These are phyloP conservation scores for Trichoderma arundinaceum DNA, from an alignment of 2,329 filamentous ascomycete species.

Conservation along the genomic window DNA sequence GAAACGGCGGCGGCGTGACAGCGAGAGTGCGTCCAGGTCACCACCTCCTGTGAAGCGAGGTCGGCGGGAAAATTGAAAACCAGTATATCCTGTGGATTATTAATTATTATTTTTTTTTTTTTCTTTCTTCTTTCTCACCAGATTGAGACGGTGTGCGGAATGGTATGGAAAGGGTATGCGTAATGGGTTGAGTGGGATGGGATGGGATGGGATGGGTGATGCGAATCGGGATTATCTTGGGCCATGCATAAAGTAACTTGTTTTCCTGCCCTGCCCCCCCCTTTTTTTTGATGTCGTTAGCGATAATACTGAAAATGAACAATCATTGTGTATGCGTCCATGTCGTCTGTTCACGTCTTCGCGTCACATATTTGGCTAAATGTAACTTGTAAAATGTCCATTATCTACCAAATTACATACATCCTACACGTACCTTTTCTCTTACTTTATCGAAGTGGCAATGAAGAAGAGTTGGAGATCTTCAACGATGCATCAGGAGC, in stretches of 20 bases:
- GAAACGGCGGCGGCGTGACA: constrained; percentile 42
- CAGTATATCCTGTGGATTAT: neutral
- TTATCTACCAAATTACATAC: neutral
- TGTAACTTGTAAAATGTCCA: neutral
- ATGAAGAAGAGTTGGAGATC: constrained; percentile 12
- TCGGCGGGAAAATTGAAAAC: constrained; percentile 38
- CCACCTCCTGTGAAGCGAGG: constrained; percentile 44
- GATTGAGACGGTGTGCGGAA: constrained; percentile 4
- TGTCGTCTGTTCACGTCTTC: neutral
- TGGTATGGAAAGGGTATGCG: neutral
- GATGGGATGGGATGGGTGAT: neutral
- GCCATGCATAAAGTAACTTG: neutral
- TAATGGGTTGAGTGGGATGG: constrained; percentile 10
- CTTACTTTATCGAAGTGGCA: neutral
- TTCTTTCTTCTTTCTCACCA: neutral
- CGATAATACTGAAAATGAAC: constrained; percentile 9
- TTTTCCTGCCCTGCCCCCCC: neutral
- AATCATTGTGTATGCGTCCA: neutral
- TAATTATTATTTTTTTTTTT: neutral
- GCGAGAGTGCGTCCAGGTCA: constrained; percentile 43
- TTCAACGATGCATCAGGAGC: constrained; percentile 32
- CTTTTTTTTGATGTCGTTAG: constrained; percentile 17
- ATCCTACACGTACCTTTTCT: too few relatives aligned
- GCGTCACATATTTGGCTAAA: neutral
- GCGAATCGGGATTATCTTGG: neutral